A percentile compares a stretch with the other conserved stretches of the same genome.
These are phyloP conservation scores for Holtermanniella nyarrowii DNA, from an alignment of 768 basidiomycete genomes.

Conservation along the genomic window DNA sequence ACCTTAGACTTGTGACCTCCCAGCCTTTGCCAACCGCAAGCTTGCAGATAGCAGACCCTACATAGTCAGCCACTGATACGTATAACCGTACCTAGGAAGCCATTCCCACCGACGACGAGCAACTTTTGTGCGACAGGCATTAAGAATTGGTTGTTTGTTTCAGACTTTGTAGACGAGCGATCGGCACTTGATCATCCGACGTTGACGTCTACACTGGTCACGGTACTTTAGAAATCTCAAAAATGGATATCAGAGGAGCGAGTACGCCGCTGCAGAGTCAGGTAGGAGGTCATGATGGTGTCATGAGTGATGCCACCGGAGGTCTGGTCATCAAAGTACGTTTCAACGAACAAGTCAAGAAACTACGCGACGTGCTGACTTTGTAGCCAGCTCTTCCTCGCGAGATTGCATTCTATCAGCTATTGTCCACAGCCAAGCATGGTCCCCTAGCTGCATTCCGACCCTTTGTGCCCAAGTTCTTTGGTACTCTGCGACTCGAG, in stretches of 20 bases:
- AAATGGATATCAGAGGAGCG: background rate
- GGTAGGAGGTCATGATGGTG: conserved; percentile 38
- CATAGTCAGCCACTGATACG: background rate
- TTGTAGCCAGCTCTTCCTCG: conserved; percentile 31
- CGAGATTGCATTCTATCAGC: conserved; percentile 41
- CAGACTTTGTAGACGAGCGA: too few species aligned
- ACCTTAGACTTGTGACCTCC: conserved; percentile 85
- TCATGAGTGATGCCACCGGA: conserved; percentile 35
- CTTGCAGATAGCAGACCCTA: conserved; percentile 88
- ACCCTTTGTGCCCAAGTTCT: conserved; percentile 62
- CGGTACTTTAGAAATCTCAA: background rate
- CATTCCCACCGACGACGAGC: conserved; percentile 96
- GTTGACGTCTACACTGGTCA: too few species aligned
- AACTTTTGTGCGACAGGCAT: conserved; percentile 45
- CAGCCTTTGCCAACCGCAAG: conserved; percentile 74
- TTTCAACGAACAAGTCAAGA: background rate
- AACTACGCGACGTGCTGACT: background rate
- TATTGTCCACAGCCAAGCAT: conserved; percentile 13
- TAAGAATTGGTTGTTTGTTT: too few species aligned
- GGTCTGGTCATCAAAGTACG: conserved; percentile 38
- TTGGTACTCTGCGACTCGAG: conserved; percentile 65
- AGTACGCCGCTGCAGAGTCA: conserved; percentile 31
- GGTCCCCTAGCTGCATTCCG: conserved; percentile 18
- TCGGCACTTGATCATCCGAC: too few species aligned
- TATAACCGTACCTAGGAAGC: conserved; percentile 66